Evolutionary conservation across 306 rosid species (phyloP).

Genomic region (Prinsepia uniflora): DNA sequence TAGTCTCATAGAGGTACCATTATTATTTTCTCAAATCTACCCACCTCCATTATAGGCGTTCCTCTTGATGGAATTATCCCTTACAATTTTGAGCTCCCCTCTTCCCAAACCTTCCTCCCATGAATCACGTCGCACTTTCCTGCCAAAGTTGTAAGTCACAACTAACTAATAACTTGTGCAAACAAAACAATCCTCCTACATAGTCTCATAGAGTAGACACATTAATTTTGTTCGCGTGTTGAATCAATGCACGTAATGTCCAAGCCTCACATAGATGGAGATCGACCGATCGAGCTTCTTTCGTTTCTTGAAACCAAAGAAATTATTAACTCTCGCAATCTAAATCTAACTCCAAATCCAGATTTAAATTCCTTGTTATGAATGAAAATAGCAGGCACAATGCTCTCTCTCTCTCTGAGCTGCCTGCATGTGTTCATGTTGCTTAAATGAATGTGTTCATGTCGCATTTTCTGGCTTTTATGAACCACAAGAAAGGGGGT

Average conservation of each 20-base stretch:
- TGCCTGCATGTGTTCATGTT: not conserved
- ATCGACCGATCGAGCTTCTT: no score
- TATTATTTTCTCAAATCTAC: not conserved
- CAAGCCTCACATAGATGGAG: no score
- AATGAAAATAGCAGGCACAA: not conserved
- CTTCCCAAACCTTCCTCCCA: not conserved
- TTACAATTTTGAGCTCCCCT: not conserved
- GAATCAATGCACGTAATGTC: conserved; percentile 3
- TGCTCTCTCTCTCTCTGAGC: not conserved
- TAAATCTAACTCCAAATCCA: no score
- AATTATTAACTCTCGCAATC: not conserved
- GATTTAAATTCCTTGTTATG: no score
- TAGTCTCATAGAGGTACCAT: no score
- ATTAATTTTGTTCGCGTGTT: no score
- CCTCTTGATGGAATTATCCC: no score
- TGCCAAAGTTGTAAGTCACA: not conserved
- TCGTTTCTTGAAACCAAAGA: not conserved
- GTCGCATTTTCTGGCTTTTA: no score
- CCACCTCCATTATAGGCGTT: no score
- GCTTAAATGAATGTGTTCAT: not conserved
- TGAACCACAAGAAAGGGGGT: no score
- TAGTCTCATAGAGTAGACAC: no score
- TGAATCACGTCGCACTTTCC: not conserved
- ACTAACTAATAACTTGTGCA: not conserved
- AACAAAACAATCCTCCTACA: not conserved